phyloP scores from a whole-genome alignment of 2,329 filamentous ascomycete species.

The Fusarium chaquense region DNA sequence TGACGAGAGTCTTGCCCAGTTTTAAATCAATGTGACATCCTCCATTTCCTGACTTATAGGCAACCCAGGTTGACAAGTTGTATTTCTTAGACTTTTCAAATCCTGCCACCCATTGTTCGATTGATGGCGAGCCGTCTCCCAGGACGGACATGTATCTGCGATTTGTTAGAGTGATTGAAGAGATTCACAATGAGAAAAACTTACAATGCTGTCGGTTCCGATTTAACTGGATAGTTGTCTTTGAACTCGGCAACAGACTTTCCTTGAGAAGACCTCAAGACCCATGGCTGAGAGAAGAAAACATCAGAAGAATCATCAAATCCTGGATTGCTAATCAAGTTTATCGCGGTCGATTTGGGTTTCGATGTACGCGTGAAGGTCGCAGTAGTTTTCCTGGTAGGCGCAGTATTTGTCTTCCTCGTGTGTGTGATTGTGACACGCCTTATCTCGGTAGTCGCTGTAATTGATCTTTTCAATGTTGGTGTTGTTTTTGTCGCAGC shows the following conservation, averaged over 20 bases:
- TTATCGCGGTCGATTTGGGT: background rate
- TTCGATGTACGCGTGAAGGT: background rate
- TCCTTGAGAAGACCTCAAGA: background rate
- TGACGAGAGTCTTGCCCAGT: background rate
- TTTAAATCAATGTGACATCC: background rate
- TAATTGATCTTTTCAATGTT: background rate
- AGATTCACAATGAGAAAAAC: accelerated
- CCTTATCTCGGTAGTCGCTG: background rate
- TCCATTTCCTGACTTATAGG: background rate
- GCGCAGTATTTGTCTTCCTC: background rate
- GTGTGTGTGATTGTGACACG: background rate
- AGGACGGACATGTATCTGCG: background rate
- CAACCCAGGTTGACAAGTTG: background rate
- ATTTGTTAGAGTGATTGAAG: background rate
- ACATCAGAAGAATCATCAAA: background rate
- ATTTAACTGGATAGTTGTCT: background rate
- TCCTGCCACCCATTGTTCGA: background rate
- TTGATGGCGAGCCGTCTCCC: background rate
- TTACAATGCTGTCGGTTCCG: background rate
- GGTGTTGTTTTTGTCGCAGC: background rate
- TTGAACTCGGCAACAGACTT: background rate
- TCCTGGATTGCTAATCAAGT: background rate
- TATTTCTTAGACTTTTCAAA: background rate
- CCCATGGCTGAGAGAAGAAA: background rate
- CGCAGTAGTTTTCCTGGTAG: background rate